Base-by-base conservation (phyloP, 2,329 filamentous ascomycete genomes). In the Cytospora mali region DNA sequence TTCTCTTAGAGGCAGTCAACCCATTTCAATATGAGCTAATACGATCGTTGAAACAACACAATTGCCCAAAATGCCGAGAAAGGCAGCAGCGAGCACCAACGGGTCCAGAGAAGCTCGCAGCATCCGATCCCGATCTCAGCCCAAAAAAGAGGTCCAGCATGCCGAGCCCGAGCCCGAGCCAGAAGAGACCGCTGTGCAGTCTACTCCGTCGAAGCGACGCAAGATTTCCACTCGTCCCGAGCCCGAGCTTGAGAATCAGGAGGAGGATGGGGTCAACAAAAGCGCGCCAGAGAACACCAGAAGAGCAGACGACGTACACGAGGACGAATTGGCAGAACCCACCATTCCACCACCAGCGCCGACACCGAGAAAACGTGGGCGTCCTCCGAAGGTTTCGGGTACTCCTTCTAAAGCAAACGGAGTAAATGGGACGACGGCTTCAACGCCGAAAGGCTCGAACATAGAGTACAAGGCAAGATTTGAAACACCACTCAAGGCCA, bases 401-500 rank as follows among this genome's bases (percentile, higher is more conserved):
- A 66, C 66, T 39, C 56, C 59, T 21, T 31, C 18, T 11, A 51
- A 56, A 23, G 28, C 29, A 21, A 62, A 59, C 16, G 48, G 64
- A 66, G 25, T 61, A 35, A n/a, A 72, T 53, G 70, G 68, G 48
- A 71, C 71, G 28, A 74, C 73, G 2, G 42, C 6, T 2, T 72
- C 75, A 5, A 80, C 77, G 28, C 64, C 64, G 1, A 57, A 49
- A 4, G 42, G 49, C 2, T 2, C 61, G 0, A 77, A 76, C 6
- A 51, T 39, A 6, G 23, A 50, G 6, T 68, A 65, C 16, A 72
- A 73, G 14, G 66, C 69, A 28, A 73, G 72, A 4, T 71, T 76
- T 7, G 69, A 72, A 54, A 82, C 81, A 0, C 80, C 80, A 0
- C 69, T 74, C 14, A 80, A 74, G 60, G 64, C 69, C 4, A 69